Evolutionary conservation across 169 alveolate genomes (phyloP).

Genomic region (Plasmodium fragile): DNA sequence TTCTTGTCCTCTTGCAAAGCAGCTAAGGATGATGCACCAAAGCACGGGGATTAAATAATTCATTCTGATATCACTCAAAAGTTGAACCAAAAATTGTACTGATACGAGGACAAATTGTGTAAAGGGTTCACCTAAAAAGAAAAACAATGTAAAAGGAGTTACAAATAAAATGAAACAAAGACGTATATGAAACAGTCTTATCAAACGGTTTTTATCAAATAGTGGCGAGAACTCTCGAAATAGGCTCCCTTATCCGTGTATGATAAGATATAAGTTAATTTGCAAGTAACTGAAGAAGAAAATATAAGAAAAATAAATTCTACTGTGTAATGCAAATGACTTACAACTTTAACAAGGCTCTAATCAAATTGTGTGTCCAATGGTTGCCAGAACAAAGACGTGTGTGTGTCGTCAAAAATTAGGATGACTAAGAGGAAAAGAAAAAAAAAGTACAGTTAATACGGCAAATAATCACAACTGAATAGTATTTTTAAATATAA

Average conservation of each 20-base stretch:
- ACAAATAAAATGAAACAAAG: background rate
- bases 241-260: background rate
- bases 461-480: background rate
- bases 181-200: background rate
- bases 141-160: slow-evolving; percentile 1
- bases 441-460: background rate
- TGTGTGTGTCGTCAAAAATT: background rate
- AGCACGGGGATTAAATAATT: slow-evolving; percentile 24
- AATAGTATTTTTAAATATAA: background rate
- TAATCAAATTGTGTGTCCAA: background rate
- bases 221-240: background rate
- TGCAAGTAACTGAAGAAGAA: background rate
- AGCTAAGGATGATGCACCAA: slow-evolving; percentile 26
- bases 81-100: background rate
- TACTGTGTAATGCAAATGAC: background rate
- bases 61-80: slow-evolving; percentile 23
- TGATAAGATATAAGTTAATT: background rate
- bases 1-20: slow-evolving; percentile 61
- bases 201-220: slow-evolving; percentile 18
- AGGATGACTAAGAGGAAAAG: slow-evolving; percentile 2
- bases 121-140: background rate
- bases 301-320: slow-evolving; percentile 10
- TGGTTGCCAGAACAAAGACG: background rate
- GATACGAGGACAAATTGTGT: background rate
- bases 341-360: slow-evolving; percentile 3